Evolutionary conservation across 2,329 filamentous ascomycete genomes (phyloP).

Genomic region (Paraphaeosphaeria minitans): DNA sequence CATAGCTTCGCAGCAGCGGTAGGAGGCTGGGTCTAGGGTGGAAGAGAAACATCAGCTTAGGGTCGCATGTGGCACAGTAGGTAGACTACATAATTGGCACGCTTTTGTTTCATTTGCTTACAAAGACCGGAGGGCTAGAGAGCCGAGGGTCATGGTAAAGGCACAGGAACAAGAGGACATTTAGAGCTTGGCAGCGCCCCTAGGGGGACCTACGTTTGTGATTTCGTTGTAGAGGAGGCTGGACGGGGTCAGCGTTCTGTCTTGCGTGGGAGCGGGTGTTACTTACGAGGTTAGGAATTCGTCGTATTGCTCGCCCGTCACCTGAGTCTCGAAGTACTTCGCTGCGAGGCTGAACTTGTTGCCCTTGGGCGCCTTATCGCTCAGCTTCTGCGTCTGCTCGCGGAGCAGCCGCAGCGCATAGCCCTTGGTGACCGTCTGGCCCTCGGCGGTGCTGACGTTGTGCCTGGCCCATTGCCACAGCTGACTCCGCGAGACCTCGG

Average conservation of each 20-base stretch:
- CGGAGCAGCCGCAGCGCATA: conserved; percentile 86
- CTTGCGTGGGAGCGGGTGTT: neutral
- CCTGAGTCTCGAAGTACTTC: conserved; percentile 89
- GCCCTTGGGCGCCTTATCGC: conserved; percentile 76
- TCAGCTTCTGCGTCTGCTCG: conserved; percentile 80
- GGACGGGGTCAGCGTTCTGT: conserved; percentile 20
- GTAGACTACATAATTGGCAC: neutral
- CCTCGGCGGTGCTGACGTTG: conserved; percentile 76
- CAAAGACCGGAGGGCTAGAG: neutral
- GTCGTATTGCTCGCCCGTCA: conserved; percentile 96
- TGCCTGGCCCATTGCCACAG: conserved; percentile 94
- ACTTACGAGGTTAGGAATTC: conserved; percentile 89
- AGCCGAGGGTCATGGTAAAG: neutral
- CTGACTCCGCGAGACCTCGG: conserved; percentile 92
- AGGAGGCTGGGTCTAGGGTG: neutral
- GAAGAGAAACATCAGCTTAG: conserved; percentile 1
- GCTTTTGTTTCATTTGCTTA: conserved; percentile 1
- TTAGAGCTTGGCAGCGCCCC: conserved; percentile 57
- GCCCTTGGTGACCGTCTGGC: conserved; percentile 89
- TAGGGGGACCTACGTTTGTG: conserved; percentile 70
- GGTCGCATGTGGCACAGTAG: neutral
- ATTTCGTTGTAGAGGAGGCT: conserved; percentile 89
- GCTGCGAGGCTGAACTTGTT: conserved; percentile 92
- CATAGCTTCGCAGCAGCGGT: conserved; percentile 9
- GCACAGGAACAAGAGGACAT: conserved; percentile 3